Conservation (phyloP, 2,329 filamentous ascomycete genomes). For the Venturia asperata region DNA sequence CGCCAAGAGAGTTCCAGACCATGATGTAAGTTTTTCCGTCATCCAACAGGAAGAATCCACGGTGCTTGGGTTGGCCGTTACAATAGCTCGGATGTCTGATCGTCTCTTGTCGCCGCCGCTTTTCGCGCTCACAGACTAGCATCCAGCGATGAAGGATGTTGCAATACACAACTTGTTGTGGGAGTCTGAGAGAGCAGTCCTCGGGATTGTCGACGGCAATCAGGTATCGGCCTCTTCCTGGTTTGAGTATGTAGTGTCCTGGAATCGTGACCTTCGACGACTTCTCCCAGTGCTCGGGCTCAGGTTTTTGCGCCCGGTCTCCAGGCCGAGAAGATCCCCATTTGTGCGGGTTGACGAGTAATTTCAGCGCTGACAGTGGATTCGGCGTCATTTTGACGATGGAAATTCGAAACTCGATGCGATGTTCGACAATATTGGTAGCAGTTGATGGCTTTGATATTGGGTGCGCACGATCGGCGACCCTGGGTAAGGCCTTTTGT, state of each 20-base stretch:
- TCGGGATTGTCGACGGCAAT: slow-evolving; percentile 10
- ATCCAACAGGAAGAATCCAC: slow-evolving; percentile 13
- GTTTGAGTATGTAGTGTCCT: slow-evolving; percentile 16
- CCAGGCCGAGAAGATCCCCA: not conserved
- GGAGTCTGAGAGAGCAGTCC: not conserved
- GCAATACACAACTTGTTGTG: slow-evolving; percentile 9
- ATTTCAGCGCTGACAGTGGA: not conserved
- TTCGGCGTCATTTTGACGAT: slow-evolving; percentile 15
- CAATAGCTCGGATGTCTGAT: not conserved
- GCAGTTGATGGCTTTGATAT: not conserved
- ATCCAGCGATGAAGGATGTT: slow-evolving; percentile 14
- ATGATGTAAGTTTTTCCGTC: slow-evolving; percentile 11
- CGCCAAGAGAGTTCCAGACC: slow-evolving; percentile 12
- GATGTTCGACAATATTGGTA: not conserved
- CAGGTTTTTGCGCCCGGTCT: not conserved
- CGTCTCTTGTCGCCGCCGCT: slow-evolving; percentile 9
- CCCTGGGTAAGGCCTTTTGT: not conserved
- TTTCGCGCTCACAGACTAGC: slow-evolving; percentile 3
- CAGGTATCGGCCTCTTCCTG: slow-evolving; percentile 12
- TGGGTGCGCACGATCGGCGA: slow-evolving; percentile 2
- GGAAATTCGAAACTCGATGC: not conserved
- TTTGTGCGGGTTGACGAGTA: slow-evolving; percentile 13
- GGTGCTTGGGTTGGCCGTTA: not conserved
- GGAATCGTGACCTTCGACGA: slow-evolving; percentile 1
- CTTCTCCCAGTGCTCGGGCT: slow-evolving; percentile 12